A percentile compares a stretch with the other conserved stretches of the same genome.
Evolutionary conservation across 495 filamentous ascomycete genomes (phyloP).

Genomic region (Friedmanniomyces simplex): DNA sequence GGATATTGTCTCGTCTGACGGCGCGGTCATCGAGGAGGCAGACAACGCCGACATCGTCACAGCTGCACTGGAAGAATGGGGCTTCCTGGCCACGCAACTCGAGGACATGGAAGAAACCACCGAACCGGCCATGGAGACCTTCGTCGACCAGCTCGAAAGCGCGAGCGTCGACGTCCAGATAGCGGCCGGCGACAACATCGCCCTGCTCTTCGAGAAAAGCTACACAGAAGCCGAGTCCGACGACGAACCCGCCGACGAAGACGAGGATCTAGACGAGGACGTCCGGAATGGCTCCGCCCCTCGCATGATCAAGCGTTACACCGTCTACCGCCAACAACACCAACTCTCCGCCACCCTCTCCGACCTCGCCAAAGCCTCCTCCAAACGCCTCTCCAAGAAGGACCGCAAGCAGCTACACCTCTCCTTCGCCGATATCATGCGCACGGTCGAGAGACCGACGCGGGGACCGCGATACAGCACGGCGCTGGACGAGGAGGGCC

Average conservation of each 20-base stretch:
- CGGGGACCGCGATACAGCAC: constrained; percentile 61
- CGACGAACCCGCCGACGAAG: constrained; percentile 27
- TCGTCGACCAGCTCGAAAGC: constrained; percentile 81
- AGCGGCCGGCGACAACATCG: constrained; percentile 81
- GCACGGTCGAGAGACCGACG: constrained; percentile 68
- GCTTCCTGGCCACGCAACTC: constrained; percentile 69
- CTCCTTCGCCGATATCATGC: constrained; percentile 73
- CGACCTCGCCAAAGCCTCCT: constrained; percentile 48
- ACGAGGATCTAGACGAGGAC: constrained; percentile 3
- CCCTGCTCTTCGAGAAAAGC: constrained; percentile 77
- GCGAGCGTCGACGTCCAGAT: constrained; percentile 67
- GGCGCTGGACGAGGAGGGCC: constrained; percentile 61
- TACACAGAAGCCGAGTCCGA: constrained; percentile 48
- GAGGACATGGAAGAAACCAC: constrained; percentile 70
- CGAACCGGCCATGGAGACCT: constrained; percentile 67
- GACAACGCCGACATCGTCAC: constrained; percentile 69
- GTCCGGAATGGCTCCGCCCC: constrained; percentile 26
- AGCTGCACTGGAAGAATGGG: constrained; percentile 81
- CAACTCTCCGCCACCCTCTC: constrained; percentile 40
- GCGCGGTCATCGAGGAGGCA: constrained; percentile 57
- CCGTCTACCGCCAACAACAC: constrained; percentile 32
- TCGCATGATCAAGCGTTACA: constrained; percentile 48
- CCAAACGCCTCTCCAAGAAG: constrained; percentile 64
- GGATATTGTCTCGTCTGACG: constrained; percentile 80
- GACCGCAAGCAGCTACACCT: constrained; percentile 67